Conservation (phyloP, 495 filamentous ascomycete species). For the Bombardia bombarda region DNA sequence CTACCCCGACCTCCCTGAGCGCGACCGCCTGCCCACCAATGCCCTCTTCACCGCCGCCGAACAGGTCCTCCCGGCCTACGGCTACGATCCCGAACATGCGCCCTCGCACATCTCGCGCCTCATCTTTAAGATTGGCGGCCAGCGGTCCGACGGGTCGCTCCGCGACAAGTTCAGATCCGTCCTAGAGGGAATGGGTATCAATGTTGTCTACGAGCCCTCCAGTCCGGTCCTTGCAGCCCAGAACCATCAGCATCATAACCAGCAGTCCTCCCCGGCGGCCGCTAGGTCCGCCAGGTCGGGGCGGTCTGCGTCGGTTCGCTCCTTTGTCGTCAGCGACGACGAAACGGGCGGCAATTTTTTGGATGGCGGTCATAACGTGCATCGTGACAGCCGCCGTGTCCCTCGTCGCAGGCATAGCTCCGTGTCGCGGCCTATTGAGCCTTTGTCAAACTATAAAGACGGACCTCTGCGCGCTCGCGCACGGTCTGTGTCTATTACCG, state of each 20-base stretch:
- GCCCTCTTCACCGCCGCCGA: constrained; percentile 79
- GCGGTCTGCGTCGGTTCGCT: constrained; percentile 5
- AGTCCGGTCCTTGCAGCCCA: too few relatives aligned
- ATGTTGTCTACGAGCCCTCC: constrained; percentile 18
- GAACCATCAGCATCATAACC: too few relatives aligned
- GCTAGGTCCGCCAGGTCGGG: too few relatives aligned
- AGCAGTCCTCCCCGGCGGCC: constrained; percentile 8
- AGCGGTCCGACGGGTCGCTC: constrained; percentile 27
- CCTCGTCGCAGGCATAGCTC: constrained; percentile 6
- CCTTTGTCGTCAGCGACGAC: constrained; percentile 2
- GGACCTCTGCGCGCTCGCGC: constrained; percentile 1
- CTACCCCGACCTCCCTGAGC: constrained; percentile 43
- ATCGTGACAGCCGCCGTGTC: background rate
- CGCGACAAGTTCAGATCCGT: constrained; percentile 28
- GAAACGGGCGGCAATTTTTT: constrained; percentile 7
- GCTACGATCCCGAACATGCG: constrained; percentile 61
- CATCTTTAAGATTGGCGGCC: constrained; percentile 70
- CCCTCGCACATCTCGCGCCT: constrained; percentile 63
- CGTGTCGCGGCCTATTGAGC: constrained; percentile 5
- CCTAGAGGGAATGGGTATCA: constrained; percentile 23
- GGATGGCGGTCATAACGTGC: background rate
- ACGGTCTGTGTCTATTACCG: constrained; percentile 8
- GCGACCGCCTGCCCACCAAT: constrained; percentile 60
- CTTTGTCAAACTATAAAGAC: background rate
- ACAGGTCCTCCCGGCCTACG: constrained; percentile 56